These are phyloP conservation scores for Candida yuanshanica DNA, from an alignment of 805 yeast genomes.

Conservation along the genomic window DNA sequence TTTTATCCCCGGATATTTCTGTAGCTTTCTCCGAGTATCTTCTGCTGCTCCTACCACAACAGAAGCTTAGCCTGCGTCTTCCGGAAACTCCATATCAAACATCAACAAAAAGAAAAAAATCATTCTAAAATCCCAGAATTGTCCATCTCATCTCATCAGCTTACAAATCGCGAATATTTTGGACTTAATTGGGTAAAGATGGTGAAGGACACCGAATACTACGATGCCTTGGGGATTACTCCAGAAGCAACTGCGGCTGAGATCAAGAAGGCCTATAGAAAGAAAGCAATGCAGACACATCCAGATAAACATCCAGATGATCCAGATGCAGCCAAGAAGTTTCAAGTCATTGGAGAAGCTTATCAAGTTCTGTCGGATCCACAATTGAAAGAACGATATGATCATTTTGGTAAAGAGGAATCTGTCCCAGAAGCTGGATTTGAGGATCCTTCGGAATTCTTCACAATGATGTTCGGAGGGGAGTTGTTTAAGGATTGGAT, in stretches of 20 bases:
- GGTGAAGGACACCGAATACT: conserved; percentile 69
- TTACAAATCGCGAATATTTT: too few species aligned
- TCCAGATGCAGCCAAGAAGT: conserved; percentile 80
- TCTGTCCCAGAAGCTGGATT: conserved; percentile 68
- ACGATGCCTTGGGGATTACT: conserved; percentile 68
- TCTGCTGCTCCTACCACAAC: not conserved
- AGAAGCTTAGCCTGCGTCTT: not conserved
- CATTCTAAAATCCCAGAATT: not conserved
- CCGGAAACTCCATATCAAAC: not conserved
- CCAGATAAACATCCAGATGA: conserved; percentile 98
- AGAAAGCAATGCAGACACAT: conserved; percentile 82
- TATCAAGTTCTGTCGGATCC: conserved; percentile 78
- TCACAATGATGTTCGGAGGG: conserved; percentile 80
- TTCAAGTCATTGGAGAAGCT: conserved; percentile 69
- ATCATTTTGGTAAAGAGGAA: conserved; percentile 75
- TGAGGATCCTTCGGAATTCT: conserved; percentile 83
- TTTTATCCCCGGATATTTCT: too few species aligned
- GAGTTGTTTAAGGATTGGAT: conserved; percentile 74
- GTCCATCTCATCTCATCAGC: too few species aligned
- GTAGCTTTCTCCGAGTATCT: too few species aligned
- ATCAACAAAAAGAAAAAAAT: too few species aligned
- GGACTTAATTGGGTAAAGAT: too few species aligned
- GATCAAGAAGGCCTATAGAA: conserved; percentile 90
- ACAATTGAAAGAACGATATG: conserved; percentile 65
- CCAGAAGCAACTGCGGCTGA: conserved; percentile 72